A percentile compares a stretch with the other conserved stretches of the same genome.
Conservation (phyloP, 2,329 filamentous ascomycete genomes). For the Plectosphaerella cucumerina region DNA sequence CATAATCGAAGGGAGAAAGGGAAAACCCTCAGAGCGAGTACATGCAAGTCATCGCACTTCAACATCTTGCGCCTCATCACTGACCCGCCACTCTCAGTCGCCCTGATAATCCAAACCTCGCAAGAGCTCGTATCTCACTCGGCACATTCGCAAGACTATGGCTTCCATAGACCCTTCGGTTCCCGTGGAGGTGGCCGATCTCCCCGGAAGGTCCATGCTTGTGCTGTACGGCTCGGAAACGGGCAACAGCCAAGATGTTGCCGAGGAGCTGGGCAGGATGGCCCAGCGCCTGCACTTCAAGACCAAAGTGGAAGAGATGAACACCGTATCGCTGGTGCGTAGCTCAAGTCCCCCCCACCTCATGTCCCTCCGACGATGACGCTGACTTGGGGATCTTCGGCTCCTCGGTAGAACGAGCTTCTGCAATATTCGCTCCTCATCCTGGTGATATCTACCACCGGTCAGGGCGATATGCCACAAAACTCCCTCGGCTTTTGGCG, state of each 20-base stretch:
- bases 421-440: conserved; percentile 57
- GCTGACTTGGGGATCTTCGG: not conserved
- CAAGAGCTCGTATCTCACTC: not conserved
- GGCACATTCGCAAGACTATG: conserved; percentile 4
- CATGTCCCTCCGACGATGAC: not conserved
- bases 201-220: conserved; percentile 45
- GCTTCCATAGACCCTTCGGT: conserved; percentile 6
- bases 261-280: conserved; percentile 73
- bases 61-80: no score
- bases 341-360: not conserved
- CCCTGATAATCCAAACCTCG: no score
- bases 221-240: conserved; percentile 94
- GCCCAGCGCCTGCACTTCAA: conserved; percentile 75
- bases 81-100: not conserved
- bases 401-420: conserved; percentile 23
- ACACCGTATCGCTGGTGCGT: conserved; percentile 71
- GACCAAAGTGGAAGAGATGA: conserved; percentile 71
- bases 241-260: conserved; percentile 87
- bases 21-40: not conserved
- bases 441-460: conserved; percentile 86
- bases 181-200: conserved; percentile 16
- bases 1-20: not conserved
- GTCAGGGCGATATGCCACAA: conserved; percentile 86
- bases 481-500: conserved; percentile 85
- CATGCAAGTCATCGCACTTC: not conserved